Percentiles rank a stretch among this genome's conserved stretches.
phyloP scores from a whole-genome alignment of 176 grass and related monocot species.

The Tillandsia fasciculata region DNA sequence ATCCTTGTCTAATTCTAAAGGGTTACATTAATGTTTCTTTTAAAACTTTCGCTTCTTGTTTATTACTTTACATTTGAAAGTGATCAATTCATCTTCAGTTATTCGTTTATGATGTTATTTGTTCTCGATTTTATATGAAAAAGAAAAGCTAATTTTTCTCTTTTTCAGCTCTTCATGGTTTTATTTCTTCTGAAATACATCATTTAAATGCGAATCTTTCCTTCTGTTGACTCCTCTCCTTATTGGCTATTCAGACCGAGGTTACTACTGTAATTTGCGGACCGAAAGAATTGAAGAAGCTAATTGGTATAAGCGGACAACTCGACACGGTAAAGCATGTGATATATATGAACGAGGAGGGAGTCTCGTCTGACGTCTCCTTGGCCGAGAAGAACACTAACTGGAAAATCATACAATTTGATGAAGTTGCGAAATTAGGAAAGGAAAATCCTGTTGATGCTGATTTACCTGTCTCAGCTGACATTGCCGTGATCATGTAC shows the following conservation, averaged over 20 bases:
- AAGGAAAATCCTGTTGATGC: conserved; percentile 44
- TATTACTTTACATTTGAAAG: too few relatives aligned
- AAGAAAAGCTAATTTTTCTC: too few relatives aligned
- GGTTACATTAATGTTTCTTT: too few relatives aligned
- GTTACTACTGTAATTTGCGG: conserved; percentile 81
- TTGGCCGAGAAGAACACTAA: conserved; percentile 53
- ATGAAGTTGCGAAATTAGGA: conserved; percentile 67
- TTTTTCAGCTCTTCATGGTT: too few relatives aligned
- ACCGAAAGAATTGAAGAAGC: conserved; percentile 80
- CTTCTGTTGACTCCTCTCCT: conserved; percentile 3
- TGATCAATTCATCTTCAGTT: too few relatives aligned
- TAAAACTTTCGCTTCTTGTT: too few relatives aligned
- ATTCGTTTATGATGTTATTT: too few relatives aligned
- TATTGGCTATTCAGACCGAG: conserved; percentile 61
- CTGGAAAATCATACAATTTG: conserved; percentile 62
- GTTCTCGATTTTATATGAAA: too few relatives aligned
- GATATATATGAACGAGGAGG: conserved; percentile 79
- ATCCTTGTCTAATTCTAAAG: too few relatives aligned
- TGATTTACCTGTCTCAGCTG: conserved; percentile 50
- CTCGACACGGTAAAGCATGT: conserved; percentile 76
- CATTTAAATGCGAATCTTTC: not conserved
- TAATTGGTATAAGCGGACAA: conserved; percentile 68
- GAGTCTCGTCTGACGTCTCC: conserved; percentile 59
- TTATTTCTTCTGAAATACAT: too few relatives aligned
- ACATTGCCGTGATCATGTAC: conserved; percentile 94